phyloP scores from a whole-genome alignment of 345 rosid species.

The rapeseed (Brassica napus) region DNA sequence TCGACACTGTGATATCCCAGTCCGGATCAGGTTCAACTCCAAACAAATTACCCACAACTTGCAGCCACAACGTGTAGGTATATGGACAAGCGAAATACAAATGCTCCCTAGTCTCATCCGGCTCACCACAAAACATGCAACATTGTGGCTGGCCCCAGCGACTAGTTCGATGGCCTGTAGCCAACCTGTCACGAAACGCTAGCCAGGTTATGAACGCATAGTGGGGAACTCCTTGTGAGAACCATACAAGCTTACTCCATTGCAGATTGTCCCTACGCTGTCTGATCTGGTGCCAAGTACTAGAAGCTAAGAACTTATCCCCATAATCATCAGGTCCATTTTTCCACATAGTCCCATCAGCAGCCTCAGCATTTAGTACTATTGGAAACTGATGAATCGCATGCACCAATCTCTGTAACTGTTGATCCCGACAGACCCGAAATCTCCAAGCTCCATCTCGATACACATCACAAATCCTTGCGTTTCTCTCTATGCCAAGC shows the following conservation, averaged over 20 bases:
- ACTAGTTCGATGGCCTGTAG: background rate
- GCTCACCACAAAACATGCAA: background rate
- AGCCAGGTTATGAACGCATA: background rate
- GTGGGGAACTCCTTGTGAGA: background rate
- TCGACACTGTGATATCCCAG: background rate
- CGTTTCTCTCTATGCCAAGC: too few relatives aligned
- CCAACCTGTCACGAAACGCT: background rate
- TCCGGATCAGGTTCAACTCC: background rate
- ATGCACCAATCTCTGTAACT: background rate
- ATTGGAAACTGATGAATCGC: background rate
- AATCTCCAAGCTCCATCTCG: too few relatives aligned
- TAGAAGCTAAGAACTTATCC: background rate
- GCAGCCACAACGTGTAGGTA: background rate
- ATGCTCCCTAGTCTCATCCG: background rate
- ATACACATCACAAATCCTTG: too few relatives aligned
- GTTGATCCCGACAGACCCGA: too few relatives aligned
- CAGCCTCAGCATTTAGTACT: background rate
- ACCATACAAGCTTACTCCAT: background rate
- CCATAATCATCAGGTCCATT: background rate
- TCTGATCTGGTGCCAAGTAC: background rate
- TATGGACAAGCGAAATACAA: background rate
- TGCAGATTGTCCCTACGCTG: background rate
- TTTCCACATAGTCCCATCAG: background rate
- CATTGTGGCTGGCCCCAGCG: background rate
- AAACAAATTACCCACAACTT: background rate